Evolutionary conservation across 1,284 basidiomycete species (phyloP), one percentile per base, ranked within the genome.

Genomic region (Fomes fomentarius): DNA sequence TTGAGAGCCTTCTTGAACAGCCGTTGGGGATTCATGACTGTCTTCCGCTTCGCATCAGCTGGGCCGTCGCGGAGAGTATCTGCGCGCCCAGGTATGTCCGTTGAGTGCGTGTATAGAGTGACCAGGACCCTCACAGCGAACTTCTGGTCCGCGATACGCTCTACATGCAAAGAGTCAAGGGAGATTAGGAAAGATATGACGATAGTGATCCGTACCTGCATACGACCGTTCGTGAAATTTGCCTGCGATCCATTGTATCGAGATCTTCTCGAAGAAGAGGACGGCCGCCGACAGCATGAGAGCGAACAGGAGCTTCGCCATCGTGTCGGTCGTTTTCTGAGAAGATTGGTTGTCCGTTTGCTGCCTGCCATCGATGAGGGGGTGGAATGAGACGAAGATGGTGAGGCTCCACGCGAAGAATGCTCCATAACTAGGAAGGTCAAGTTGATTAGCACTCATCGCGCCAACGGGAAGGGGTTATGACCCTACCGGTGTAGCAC

Each of bases 211-310:
- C 77, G 26, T 43, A 85, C 86, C 86, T 51, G 90, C 89, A 69
- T 94, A 96, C 9, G 91, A 93, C 60, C 89, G 82, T 66, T 92
- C 88, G 72, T 96, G 94, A 78, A 96, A 96, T 67, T 89, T 90
- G 62, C 73, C 76, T 56, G 91, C 90, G 62, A 96, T 93, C 75
- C 87, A 85, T 69, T 97, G 95, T 52, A 97, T 91, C 14, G 88
- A 71, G 58, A 95, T 82, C 70, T 98, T 98, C 70, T 96, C 93
- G 47, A 81, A 85, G 9, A 92, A 78, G 8, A 95, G 78, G 22
- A 95, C 78, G 31, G 82, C 79, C 0, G 87, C 74, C 66, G 87
- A 92, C 47, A 96, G 69, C 68, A 87, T 82, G 45, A 93, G 67
- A 2, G 85, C 91, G 65, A 96, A 94, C 9, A 93, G 75, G 22